These are phyloP conservation scores for Pyricularia grisea DNA, from an alignment of 2,329 filamentous ascomycete species.

Conservation along the genomic window DNA sequence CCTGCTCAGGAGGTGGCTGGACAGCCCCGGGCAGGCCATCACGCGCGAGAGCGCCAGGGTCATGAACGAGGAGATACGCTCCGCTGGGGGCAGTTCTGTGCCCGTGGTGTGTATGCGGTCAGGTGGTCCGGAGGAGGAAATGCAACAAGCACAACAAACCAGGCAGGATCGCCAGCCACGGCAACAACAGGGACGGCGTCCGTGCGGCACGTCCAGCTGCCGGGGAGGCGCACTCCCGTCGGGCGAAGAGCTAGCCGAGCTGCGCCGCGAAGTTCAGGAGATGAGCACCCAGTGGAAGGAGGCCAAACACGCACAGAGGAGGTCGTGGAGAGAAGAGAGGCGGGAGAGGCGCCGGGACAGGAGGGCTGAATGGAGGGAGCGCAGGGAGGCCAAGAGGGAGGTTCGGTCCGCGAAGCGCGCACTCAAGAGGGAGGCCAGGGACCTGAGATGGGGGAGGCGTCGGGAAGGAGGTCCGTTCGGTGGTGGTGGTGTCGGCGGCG, in stretches of 20 bases:
- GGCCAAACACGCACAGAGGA: constrained; percentile 25
- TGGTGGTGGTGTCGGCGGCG: neutral
- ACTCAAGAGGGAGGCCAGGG: neutral
- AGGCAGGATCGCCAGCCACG: neutral
- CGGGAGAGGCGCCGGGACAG: constrained; percentile 21
- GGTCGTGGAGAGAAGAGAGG: constrained; percentile 19
- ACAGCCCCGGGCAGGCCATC: constrained; percentile 37
- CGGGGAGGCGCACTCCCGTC: neutral
- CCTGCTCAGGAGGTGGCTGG: constrained; percentile 37
- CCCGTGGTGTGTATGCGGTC: neutral
- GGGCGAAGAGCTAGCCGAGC: constrained; percentile 20
- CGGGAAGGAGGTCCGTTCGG: neutral
- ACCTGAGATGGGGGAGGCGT: neutral
- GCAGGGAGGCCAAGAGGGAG: constrained; percentile 10
- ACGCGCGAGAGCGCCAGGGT: constrained; percentile 33
- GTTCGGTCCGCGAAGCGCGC: neutral
- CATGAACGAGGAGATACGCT: constrained; percentile 33
- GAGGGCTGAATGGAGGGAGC: constrained; percentile 18
- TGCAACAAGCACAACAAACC: neutral
- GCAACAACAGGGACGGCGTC: constrained; percentile 5
- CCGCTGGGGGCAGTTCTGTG: constrained; percentile 15
- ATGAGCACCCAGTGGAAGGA: constrained; percentile 34
- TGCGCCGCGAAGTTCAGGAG: constrained; percentile 34
- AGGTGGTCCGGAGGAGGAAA: neutral
- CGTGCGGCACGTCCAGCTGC: constrained; percentile 1